Evolutionary conservation across 352 stramenopile species (phyloP).

Genomic region (Lagenidium giganteum): DNA sequence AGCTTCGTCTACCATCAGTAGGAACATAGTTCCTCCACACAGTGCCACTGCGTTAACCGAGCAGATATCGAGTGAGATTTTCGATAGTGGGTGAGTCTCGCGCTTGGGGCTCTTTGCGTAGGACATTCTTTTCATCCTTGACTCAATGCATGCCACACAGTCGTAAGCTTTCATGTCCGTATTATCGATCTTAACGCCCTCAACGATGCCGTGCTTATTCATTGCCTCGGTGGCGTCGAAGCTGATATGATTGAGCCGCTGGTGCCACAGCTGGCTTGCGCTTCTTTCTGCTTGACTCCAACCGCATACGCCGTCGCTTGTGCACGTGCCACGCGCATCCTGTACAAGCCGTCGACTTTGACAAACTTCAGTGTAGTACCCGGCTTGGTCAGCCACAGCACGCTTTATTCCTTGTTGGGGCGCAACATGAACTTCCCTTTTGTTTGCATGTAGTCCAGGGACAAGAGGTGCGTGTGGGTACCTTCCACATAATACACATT

Average conservation of each 20-base stretch:
- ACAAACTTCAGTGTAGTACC: too few relatives aligned
- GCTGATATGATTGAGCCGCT: neutral
- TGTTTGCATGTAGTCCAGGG: too few relatives aligned
- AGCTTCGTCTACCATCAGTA: constrained; percentile 17
- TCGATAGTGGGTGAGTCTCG: neutral
- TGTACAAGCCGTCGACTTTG: too few relatives aligned
- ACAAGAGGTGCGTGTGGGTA: too few relatives aligned
- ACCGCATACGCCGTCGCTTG: too few relatives aligned
- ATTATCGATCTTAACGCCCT: constrained; percentile 5
- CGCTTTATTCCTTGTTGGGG: neutral
- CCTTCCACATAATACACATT: too few relatives aligned
- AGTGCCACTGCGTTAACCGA: constrained; percentile 1
- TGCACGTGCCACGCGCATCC: too few relatives aligned
- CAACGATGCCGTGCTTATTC: neutral
- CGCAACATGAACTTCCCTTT: neutral
- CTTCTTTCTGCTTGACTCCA: too few relatives aligned
- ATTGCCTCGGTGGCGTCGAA: neutral
- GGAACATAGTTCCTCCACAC: constrained; percentile 7
- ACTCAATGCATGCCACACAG: neutral
- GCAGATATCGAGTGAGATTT: neutral
- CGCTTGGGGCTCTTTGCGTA: neutral
- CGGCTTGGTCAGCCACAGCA: too few relatives aligned
- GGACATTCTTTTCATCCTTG: neutral
- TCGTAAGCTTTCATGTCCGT: constrained; percentile 4
- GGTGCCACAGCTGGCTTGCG: too few relatives aligned